Conservation (phyloP, 768 basidiomycete species). For the Trametes elegans region DNA sequence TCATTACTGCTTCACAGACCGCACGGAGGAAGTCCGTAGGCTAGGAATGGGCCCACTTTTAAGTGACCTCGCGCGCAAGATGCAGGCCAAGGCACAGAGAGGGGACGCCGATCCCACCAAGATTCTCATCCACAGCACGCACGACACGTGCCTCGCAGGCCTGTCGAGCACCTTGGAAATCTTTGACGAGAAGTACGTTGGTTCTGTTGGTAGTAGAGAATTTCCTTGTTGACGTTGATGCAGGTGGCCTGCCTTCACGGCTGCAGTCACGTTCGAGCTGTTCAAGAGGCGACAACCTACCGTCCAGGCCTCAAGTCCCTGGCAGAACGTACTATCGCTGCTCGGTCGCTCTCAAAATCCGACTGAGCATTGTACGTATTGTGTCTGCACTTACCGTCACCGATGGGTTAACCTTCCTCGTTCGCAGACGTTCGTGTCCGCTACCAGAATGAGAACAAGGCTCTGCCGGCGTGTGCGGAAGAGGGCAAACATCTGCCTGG, state of each 20-base stretch:
- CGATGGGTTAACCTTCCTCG: background rate
- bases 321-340: conserved; percentile 44
- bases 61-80: conserved; percentile 57
- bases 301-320: conserved; percentile 12
- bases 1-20: conserved; percentile 43
- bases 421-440: conserved; percentile 58
- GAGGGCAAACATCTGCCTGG: conserved; percentile 67
- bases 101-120: conserved; percentile 51
- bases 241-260: conserved; percentile 77
- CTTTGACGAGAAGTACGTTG: conserved; percentile 62
- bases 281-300: conserved; percentile 37
- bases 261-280: conserved; percentile 71
- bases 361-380: conserved; percentile 44
- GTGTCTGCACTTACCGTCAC: background rate
- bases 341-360: conserved; percentile 28
- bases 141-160: conserved; percentile 70
- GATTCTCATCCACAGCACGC: conserved; percentile 67
- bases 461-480: conserved; percentile 62
- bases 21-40: conserved; percentile 69
- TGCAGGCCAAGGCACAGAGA: conserved; percentile 54
- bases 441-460: conserved; percentile 66
- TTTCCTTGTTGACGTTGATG: background rate
- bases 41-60: conserved; percentile 79
- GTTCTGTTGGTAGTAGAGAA: background rate
- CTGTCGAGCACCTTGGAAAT: conserved; percentile 65